Conservation (phyloP, 352 stramenopile genomes). For the Paralagenidium karlingii region DNA sequence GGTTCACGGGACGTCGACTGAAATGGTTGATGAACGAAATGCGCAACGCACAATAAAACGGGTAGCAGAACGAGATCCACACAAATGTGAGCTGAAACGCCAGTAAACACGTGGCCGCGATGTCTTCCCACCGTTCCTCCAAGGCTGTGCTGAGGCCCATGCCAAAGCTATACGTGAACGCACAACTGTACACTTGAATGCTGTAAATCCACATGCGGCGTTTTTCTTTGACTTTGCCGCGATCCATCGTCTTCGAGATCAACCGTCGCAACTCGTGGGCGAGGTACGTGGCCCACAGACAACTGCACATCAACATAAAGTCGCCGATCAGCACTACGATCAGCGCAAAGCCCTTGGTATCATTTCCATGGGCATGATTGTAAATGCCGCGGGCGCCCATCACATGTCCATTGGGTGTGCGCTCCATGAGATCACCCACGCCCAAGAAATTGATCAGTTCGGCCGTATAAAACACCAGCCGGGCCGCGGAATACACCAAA, state of each 20-base stretch:
- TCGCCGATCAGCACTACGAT: slow-evolving; percentile 39
- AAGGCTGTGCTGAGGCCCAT: no score
- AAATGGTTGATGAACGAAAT: slow-evolving; percentile 28
- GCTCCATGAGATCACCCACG: slow-evolving; percentile 26
- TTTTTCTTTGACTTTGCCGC: slow-evolving; percentile 28
- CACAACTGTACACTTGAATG: slow-evolving; percentile 24
- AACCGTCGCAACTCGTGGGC: slow-evolving; percentile 58
- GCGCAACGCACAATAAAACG: slow-evolving; percentile 26
- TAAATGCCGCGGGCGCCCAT: slow-evolving; percentile 38
- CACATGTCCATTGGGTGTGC: slow-evolving; percentile 32
- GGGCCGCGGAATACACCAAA: slow-evolving; percentile 41
- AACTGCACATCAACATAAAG: slow-evolving; percentile 37
- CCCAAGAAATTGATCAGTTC: slow-evolving; percentile 36
- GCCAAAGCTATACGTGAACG: no score
- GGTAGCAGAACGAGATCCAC: slow-evolving; percentile 46
- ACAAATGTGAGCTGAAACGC: slow-evolving; percentile 30
- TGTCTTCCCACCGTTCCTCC: no score
- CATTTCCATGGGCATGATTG: no score
- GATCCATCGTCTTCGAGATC: slow-evolving; percentile 55
- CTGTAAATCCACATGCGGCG: slow-evolving; percentile 38
- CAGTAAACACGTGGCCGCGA: slow-evolving; percentile 2
- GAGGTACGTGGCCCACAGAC: slow-evolving; percentile 48
- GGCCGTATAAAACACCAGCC: slow-evolving; percentile 39
- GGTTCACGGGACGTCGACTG: no score
- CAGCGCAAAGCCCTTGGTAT: no score